Percentiles rank a stretch among this genome's conserved stretches.
phyloP scores from a whole-genome alignment of 139 green algal species.

The Nannochloris sp. region DNA sequence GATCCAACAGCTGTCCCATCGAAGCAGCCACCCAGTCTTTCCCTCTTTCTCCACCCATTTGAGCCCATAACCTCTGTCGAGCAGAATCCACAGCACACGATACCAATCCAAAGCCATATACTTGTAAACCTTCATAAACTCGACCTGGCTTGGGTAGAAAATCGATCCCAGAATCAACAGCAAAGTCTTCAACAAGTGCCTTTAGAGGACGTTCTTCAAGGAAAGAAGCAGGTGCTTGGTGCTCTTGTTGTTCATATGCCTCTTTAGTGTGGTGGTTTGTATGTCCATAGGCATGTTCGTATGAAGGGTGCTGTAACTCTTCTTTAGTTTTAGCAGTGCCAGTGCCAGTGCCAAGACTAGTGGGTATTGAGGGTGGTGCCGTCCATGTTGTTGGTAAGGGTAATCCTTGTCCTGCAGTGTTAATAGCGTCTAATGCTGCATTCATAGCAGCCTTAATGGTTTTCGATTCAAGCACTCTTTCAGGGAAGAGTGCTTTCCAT shows the following conservation, averaged over 20 bases:
- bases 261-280: neutral
- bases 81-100: constrained; percentile 74
- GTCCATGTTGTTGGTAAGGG: constrained; percentile 9
- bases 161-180: constrained; percentile 69
- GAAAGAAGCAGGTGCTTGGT: neutral
- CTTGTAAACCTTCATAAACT: constrained; percentile 74
- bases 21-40: constrained; percentile 69
- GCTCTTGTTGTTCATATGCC: neutral
- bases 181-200: constrained; percentile 74
- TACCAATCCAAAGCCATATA: constrained; percentile 88
- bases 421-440: constrained; percentile 84
- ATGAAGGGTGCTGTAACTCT: neutral
- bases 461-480: constrained; percentile 64
- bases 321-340: neutral
- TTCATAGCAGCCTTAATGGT: constrained; percentile 67
- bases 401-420: constrained; percentile 51
- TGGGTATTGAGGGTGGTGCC: neutral
- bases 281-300: neutral
- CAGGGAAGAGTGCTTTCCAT: constrained; percentile 72
- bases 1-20: constrained; percentile 63
- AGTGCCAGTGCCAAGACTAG: neutral
- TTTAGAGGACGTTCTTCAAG: constrained; percentile 49
- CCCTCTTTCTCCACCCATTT: constrained; percentile 32
- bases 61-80: constrained; percentile 55
- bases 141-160: constrained; percentile 87